Evolutionary conservation across 2,329 filamentous ascomycete species (phyloP).

Genomic region (Teratosphaeria destructans): DNA sequence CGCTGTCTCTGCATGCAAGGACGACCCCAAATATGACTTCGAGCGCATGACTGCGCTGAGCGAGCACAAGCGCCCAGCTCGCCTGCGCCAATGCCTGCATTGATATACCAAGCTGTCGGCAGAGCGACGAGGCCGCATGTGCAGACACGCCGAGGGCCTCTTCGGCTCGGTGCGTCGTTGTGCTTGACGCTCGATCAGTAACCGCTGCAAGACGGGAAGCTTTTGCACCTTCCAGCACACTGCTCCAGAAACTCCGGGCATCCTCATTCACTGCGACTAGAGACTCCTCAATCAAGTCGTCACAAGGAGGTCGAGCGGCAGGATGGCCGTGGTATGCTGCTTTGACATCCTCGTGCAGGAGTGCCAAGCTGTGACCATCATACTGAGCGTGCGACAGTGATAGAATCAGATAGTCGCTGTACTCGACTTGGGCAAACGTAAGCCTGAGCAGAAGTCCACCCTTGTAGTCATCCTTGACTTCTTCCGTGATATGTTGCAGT

Average conservation of each 20-base stretch:
- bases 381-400: slow-evolving; percentile 82
- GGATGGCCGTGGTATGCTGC: slow-evolving; percentile 44
- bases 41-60: slow-evolving; percentile 50
- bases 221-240: slow-evolving; percentile 47
- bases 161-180: slow-evolving; percentile 36
- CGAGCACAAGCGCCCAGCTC: slow-evolving; percentile 63
- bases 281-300: slow-evolving; percentile 46
- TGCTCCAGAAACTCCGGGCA: slow-evolving; percentile 57
- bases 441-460: slow-evolving; percentile 24
- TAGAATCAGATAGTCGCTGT: slow-evolving; percentile 42
- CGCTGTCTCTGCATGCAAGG: slow-evolving; percentile 71
- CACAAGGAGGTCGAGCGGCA: slow-evolving; percentile 37
- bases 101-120: slow-evolving; percentile 56
- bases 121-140: slow-evolving; percentile 45
- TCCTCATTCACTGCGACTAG: slow-evolving; percentile 37
- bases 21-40: slow-evolving; percentile 78
- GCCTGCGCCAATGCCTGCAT: slow-evolving; percentile 67
- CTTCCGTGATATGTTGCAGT: slow-evolving; percentile 26
- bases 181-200: slow-evolving; percentile 18
- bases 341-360: slow-evolving; percentile 62
- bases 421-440: slow-evolving; percentile 25
- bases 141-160: slow-evolving; percentile 33
- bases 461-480: slow-evolving; percentile 26
- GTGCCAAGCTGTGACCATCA: slow-evolving; percentile 71
- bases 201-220: neutral